Evolutionary conservation across 2,329 filamentous ascomycete genomes (phyloP), one percentile per base, ranked within the genome.

Genomic region (Colletotrichum australisinense): DNA sequence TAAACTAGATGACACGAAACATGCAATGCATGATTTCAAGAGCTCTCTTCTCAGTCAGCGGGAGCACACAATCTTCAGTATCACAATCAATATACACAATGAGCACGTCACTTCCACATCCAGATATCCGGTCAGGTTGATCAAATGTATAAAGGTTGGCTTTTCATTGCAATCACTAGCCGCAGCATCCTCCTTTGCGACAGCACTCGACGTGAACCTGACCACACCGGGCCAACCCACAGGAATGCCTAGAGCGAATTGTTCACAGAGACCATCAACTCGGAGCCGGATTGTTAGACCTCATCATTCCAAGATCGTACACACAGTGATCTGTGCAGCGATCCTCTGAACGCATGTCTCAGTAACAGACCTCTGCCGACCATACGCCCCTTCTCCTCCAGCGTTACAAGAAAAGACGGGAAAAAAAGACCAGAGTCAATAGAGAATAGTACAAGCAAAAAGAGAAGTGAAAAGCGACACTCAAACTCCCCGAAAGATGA

Each of bases 361-460:
- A 35, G 24, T 64, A 24, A n/a, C 35, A 26, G 24, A 26, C 56
- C 24, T 52, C 55, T 28, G 65, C 32, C 53, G 49, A 35, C 66
- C 42, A 28, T 59, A 42, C 55, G 46, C 55, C 56, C 35, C 55
- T 46, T 52, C 55, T 46, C 30, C 32, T 28, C 42, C 24, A 59
- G 60, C 53, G 32, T 32, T 32, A 62, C 38, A 53, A 73, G 35
- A 69, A 67, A 74, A 55, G 64, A 53, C 58, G 26, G 71, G 59
- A 42, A 55, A 72, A 59, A 8, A 53, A 42, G 38, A 42, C 38
- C 38, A 42, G 58, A 73, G 58, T 57, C 62, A 56, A 24, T 52
- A 19, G 53, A 52, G 30, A 69, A 66, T 65, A 70, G 68, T 63
- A 69, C 68, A 74, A 57, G 64, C 64, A 67, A 57, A 49, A 53